Percentiles rank a stretch among this genome's conserved stretches.
phyloP scores from a whole-genome alignment of 2,329 filamentous ascomycete species.

The Penicillium vulpinum region DNA sequence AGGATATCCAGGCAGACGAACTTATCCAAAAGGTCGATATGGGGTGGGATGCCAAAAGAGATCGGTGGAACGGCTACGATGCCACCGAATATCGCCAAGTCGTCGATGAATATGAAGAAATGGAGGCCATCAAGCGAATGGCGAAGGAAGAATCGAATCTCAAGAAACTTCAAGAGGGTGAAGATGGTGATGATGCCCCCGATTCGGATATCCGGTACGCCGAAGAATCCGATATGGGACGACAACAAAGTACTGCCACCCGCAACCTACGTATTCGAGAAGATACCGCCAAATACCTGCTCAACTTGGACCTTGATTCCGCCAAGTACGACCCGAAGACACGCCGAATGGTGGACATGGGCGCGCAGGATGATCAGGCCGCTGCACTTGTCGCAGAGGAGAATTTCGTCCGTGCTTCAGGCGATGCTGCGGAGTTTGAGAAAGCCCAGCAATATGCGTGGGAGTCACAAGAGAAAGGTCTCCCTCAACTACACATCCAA shows the following conservation, averaged over 20 bases:
- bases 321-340: slow-evolving; percentile 98
- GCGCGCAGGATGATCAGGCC: slow-evolving; percentile 75
- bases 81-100: slow-evolving; percentile 79
- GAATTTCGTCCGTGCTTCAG: slow-evolving; percentile 82
- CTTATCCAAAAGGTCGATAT: slow-evolving; percentile 79
- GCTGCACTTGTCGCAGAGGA: slow-evolving; percentile 87
- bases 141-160: slow-evolving; percentile 53
- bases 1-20: slow-evolving; percentile 91
- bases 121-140: slow-evolving; percentile 70
- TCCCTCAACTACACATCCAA: slow-evolving; percentile 83
- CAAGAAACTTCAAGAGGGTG: slow-evolving; percentile 51
- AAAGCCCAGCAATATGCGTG: slow-evolving; percentile 86
- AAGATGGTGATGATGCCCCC: slow-evolving; percentile 54
- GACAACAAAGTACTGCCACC: slow-evolving; percentile 86
- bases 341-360: slow-evolving; percentile 81
- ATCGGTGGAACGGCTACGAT: slow-evolving; percentile 98
- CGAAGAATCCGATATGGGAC: slow-evolving; percentile 94
- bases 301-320: slow-evolving; percentile 93
- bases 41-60: slow-evolving; percentile 95
- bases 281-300: slow-evolving; percentile 93
- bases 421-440: slow-evolving; percentile 91
- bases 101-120: slow-evolving; percentile 83
- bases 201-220: slow-evolving; percentile 68
- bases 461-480: slow-evolving; percentile 85
- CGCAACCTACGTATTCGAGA: slow-evolving; percentile 88